These are phyloP conservation scores for Oxytropis ochrocephala DNA, from an alignment of 306 rosid species.

Conservation along the genomic window DNA sequence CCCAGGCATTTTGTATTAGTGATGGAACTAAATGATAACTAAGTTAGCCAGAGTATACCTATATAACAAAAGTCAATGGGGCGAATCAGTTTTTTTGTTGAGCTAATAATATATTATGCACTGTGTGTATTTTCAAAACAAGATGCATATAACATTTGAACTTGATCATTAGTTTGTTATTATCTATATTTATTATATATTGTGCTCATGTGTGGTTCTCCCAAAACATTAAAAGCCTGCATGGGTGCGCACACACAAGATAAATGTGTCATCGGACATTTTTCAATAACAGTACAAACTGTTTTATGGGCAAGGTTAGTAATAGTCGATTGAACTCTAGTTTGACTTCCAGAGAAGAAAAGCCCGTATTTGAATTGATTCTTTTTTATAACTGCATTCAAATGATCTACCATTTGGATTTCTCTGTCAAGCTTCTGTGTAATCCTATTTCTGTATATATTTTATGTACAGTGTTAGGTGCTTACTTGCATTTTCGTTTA, in stretches of 20 bases:
- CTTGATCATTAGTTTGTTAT: background rate
- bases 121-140: background rate
- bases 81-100: background rate
- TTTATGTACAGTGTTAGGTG: background rate
- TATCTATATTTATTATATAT: background rate
- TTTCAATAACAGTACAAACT: background rate
- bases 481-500: constrained; percentile 4
- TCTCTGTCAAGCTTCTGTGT: constrained; percentile 7
- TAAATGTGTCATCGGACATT: background rate
- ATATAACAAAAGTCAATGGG: background rate
- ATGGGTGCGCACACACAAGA: background rate
- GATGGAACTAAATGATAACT: constrained; percentile 1
- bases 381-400: background rate
- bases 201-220: background rate
- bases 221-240: background rate
- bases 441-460: background rate
- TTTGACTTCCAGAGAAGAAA: background rate
- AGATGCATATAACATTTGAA: background rate
- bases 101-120: background rate
- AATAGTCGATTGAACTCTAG: background rate
- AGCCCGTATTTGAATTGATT: background rate
- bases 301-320: background rate
- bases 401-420: constrained; percentile 4
- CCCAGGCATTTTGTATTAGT: background rate
- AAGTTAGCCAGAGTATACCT: background rate